Percentiles rank a stretch among this genome's conserved stretches.
phyloP scores from a whole-genome alignment of 2,329 filamentous ascomycete species.

The Fusarium nisikadoi region DNA sequence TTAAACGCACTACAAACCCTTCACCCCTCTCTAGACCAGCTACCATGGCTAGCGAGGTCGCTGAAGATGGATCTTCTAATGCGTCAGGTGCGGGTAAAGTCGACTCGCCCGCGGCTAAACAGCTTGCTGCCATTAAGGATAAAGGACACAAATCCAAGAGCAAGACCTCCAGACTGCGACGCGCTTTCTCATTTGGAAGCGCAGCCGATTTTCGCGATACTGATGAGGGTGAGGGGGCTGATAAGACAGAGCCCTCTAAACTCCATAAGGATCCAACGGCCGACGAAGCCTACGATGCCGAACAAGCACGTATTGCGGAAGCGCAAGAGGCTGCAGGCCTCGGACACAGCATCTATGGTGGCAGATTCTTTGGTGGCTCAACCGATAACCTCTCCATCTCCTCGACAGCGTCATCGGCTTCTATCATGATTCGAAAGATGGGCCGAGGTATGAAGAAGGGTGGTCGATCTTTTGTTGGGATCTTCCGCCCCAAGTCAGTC shows the following conservation, averaged over 20 bases:
- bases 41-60: conserved; percentile 67
- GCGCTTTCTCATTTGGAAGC: conserved; percentile 97
- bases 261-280: conserved; percentile 72
- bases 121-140: conserved; percentile 87
- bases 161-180: conserved; percentile 85
- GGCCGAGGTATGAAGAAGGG: conserved; percentile 98
- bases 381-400: conserved; percentile 95
- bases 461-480: conserved; percentile 86
- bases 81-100: conserved; percentile 51
- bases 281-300: conserved; percentile 79
- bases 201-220: conserved; percentile 88
- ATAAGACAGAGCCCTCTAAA: conserved; percentile 57
- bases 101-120: conserved; percentile 80
- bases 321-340: conserved; percentile 93
- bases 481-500: conserved; percentile 94
- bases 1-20: conserved; percentile 72
- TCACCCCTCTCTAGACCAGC: conserved; percentile 80
- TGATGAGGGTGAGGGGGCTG: conserved; percentile 61
- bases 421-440: conserved; percentile 98
- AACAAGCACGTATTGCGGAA: conserved; percentile 90
- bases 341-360: conserved; percentile 92
- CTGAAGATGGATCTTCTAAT: conserved; percentile 55
- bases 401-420: conserved; percentile 88
- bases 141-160: conserved; percentile 81
- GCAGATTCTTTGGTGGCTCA: conserved; percentile 86